Percentiles rank a stretch among this genome's conserved stretches.
phyloP scores from a whole-genome alignment of 805 yeast species.

The Sporopachydermia lactativora region DNA sequence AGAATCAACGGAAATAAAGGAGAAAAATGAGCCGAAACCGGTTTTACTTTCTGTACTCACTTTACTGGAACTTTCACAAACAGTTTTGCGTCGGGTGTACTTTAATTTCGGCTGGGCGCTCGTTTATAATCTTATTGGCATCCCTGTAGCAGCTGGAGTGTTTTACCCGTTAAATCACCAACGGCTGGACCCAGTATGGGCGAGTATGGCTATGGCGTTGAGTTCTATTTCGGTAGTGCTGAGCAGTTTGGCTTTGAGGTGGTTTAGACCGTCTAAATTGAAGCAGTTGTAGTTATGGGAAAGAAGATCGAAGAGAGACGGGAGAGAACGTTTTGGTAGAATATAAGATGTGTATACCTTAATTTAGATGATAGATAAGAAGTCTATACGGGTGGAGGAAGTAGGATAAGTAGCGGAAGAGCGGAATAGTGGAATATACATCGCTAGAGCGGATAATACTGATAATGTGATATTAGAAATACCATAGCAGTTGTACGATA shows the following conservation, averaged over 20 bases:
- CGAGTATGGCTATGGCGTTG: constrained; percentile 52
- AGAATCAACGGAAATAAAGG: constrained; percentile 6
- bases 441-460: no score
- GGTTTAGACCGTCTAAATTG: constrained; percentile 27
- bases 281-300: no score
- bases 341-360: no score
- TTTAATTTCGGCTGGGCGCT: constrained; percentile 50
- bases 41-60: constrained; percentile 37
- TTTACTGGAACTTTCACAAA: constrained; percentile 35
- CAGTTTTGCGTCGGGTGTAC: constrained; percentile 36
- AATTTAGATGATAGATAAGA: no score
- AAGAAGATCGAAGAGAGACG: no score
- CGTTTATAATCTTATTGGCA: constrained; percentile 39
- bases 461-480: no score
- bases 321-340: no score
- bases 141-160: constrained; percentile 57
- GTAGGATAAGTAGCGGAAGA: no score
- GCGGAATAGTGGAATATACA: no score
- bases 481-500: no score
- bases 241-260: constrained; percentile 37
- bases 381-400: no score
- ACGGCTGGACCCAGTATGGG: constrained; percentile 50
- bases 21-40: constrained; percentile 25
- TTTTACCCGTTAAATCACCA: constrained; percentile 40
- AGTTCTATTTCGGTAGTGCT: constrained; percentile 43